Base-by-base conservation (phyloP, 176 grass and related monocot species). In the Cenchrus purpureus region DNA sequence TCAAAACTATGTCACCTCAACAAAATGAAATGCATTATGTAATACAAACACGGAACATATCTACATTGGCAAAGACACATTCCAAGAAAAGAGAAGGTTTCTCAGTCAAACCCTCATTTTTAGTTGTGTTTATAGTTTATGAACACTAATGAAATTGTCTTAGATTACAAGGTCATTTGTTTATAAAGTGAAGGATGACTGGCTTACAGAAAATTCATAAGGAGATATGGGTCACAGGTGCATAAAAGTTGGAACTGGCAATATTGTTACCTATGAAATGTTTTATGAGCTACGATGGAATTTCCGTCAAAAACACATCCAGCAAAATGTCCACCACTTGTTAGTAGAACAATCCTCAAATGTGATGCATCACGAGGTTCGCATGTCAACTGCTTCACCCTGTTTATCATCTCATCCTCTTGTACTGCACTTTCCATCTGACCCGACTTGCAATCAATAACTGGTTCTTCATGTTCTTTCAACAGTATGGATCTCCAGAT, bases 241-340 rank as follows among this genome's bases (percentile, higher is more conserved):
- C n/a, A 52, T 13, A 66, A 81, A 75, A 74, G 20, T 56, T 48
- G 12, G 66, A 87, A 74, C 14, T 70, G 17, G 10, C 12, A 87
- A 68, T 77, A 10, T 7, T 43, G 73, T 69, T 83, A 98, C 97
- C 97, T 94, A 85, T 98, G 97, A 90, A 99, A 99, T 83, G 97
- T 96, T 92, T 96, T 99, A 58, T 99, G 94, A 8, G 93, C 91
- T 79, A 96, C 29, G 8, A 99, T 66, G 65, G 84, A 86, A 73
- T 92, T 96, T 14, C 97, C 91, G 52, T 99, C 97, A 53, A 99
- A 99, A 92, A 99, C 90, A 77, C 89, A 99, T 82, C 91, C 97
- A 79, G 90, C 93, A 87, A 99, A 99, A 85, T 96, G 90, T 50
- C 97, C 97, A 46, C 97, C 97, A 84, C 93, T 94, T 87, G 88